Evolutionary conservation across 805 yeast genomes (phyloP).

Genomic region (Tanozyma kutaoensis): DNA sequence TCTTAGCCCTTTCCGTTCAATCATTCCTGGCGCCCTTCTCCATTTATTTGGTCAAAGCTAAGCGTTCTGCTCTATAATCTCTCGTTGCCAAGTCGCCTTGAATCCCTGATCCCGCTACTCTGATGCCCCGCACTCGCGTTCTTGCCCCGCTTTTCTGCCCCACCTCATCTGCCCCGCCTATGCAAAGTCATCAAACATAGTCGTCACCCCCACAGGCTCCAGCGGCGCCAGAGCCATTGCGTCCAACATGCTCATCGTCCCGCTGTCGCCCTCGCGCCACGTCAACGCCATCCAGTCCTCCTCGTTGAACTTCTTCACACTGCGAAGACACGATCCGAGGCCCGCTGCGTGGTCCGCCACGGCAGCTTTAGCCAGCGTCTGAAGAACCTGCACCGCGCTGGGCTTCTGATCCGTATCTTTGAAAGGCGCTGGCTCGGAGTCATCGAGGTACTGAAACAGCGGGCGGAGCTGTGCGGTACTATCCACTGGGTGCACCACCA

Average conservation of each 20-base stretch:
- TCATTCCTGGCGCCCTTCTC: too few species aligned
- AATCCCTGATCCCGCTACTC: too few species aligned
- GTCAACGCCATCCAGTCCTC: conserved; percentile 23
- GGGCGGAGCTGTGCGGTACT: conserved; percentile 73
- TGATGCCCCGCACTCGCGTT: too few species aligned
- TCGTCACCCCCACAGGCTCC: conserved; percentile 3
- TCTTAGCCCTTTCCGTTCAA: too few species aligned
- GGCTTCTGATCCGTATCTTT: too few species aligned
- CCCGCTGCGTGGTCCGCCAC: conserved; percentile 15
- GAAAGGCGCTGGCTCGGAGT: too few species aligned
- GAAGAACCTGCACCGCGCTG: conserved; percentile 22
- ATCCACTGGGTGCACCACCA: conserved; percentile 54
- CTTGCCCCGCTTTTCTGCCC: too few species aligned
- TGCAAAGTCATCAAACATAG: conserved; percentile 10
- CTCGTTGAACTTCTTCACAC: conserved; percentile 24
- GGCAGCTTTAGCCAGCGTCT: conserved; percentile 22
- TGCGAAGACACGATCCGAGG: conserved; percentile 26
- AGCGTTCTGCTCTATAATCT: too few species aligned
- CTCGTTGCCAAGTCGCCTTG: too few species aligned
- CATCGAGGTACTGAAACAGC: conserved; percentile 67
- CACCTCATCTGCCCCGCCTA: too few species aligned
- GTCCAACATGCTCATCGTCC: conserved; percentile 6
- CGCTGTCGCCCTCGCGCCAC: conserved; percentile 12
- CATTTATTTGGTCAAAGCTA: too few species aligned
- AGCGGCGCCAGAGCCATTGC: conserved; percentile 7